Percentiles rank a stretch among this genome's conserved stretches.
phyloP scores from a whole-genome alignment of 768 basidiomycete species.

The Termitomyces sp. region DNA sequence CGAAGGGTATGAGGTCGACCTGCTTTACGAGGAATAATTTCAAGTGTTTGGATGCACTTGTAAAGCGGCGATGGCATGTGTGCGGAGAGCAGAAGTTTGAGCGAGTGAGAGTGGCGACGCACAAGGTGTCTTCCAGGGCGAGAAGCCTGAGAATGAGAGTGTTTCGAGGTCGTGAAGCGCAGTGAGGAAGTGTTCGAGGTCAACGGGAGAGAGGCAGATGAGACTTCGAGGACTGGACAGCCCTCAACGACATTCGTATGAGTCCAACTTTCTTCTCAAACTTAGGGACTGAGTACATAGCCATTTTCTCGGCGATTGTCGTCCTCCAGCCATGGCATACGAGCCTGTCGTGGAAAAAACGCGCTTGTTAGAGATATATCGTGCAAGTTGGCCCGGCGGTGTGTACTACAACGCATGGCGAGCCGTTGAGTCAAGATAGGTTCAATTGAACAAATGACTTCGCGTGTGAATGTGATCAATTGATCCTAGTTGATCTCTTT shows the following conservation, averaged over 20 bases:
- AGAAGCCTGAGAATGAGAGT: neutral
- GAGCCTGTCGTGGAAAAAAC: constrained; percentile 11
- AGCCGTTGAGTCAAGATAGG: neutral
- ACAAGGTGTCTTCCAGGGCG: constrained; percentile 9
- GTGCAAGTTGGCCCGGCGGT: constrained; percentile 1
- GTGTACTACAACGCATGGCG: neutral
- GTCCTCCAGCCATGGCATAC: constrained; percentile 4
- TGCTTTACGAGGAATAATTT: neutral
- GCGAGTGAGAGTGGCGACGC: constrained; percentile 9
- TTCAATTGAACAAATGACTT: neutral
- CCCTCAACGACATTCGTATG: constrained; percentile 13
- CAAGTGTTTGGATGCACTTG: neutral
- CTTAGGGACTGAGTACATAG: constrained; percentile 6
- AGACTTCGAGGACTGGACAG: constrained; percentile 5
- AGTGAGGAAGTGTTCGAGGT: constrained; percentile 9
- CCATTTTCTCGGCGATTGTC: constrained; percentile 12
- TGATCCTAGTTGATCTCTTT: neutral
- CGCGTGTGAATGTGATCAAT: neutral
- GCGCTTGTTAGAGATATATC: constrained; percentile 1
- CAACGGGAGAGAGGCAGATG: neutral
- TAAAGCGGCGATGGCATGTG: constrained; percentile 8
- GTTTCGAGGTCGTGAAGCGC: constrained; percentile 3
- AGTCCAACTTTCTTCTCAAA: constrained; percentile 2
- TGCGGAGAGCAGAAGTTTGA: constrained; percentile 9
- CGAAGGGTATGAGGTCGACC: too few species aligned